phyloP scores from a whole-genome alignment of 495 filamentous ascomycete species.

The Lichenothelia convexa region DNA sequence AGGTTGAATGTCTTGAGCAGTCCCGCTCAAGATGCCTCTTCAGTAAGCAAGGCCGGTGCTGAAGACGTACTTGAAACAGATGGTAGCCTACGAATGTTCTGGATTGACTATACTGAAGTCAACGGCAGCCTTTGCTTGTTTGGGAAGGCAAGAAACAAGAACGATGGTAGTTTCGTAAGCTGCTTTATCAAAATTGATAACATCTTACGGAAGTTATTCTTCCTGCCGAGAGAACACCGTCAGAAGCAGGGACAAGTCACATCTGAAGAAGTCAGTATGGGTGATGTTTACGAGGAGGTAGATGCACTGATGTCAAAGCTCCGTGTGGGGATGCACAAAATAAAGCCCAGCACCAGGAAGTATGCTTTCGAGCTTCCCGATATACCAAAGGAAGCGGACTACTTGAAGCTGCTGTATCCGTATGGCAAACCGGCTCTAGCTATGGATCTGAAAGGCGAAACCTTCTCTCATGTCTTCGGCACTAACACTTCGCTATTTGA shows the following conservation, averaged over 20 bases:
- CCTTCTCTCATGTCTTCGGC: conserved; percentile 88
- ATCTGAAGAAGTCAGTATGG: conserved; percentile 68
- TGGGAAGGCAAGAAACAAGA: conserved; percentile 89
- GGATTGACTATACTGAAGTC: conserved; percentile 89
- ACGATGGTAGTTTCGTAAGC: conserved; percentile 57
- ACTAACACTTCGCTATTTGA: conserved; percentile 89
- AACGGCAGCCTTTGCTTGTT: conserved; percentile 86
- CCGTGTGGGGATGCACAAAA: conserved; percentile 74
- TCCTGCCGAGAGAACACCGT: conserved; percentile 63
- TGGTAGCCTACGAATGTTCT: conserved; percentile 84
- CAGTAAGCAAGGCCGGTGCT: conserved; percentile 60
- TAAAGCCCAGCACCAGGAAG: conserved; percentile 74
- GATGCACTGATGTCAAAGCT: conserved; percentile 67
- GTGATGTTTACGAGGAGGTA: conserved; percentile 78
- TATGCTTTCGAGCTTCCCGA: conserved; percentile 88
- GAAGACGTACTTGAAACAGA: conserved; percentile 75
- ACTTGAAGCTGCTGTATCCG: conserved; percentile 84
- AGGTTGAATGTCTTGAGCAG: conserved; percentile 72
- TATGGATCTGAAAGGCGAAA: conserved; percentile 60
- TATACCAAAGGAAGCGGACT: conserved; percentile 75
- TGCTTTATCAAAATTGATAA: conserved; percentile 96
- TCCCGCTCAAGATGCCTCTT: conserved; percentile 43
- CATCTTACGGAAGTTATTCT: conserved; percentile 79
- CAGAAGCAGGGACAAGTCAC: conserved; percentile 47
- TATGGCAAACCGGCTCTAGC: conserved; percentile 59